Evolutionary conservation across 371 early-diverging fungal species (phyloP).

Genomic region (Mortierella sp.): DNA sequence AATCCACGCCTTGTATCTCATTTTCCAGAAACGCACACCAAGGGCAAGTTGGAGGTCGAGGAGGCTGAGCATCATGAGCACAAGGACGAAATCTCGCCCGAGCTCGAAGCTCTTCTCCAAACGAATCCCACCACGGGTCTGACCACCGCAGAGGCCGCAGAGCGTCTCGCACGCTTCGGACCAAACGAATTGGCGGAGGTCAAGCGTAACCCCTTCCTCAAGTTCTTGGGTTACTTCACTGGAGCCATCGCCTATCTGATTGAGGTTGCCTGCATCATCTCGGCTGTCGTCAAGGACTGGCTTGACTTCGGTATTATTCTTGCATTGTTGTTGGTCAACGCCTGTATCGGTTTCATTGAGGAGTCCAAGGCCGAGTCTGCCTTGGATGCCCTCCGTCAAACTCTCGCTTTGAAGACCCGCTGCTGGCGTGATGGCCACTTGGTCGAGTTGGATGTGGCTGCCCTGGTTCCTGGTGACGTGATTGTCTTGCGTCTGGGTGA

Average conservation of each 20-base stretch:
- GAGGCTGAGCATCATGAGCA: constrained; percentile 75
- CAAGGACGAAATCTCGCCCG: constrained; percentile 74
- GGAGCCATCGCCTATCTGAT: constrained; percentile 92
- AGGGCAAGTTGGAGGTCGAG: constrained; percentile 55
- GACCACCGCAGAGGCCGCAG: constrained; percentile 64
- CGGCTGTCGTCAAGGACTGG: constrained; percentile 71
- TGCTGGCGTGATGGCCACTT: constrained; percentile 85
- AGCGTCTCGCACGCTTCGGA: constrained; percentile 75
- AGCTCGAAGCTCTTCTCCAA: constrained; percentile 76
- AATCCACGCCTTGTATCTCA: neutral
- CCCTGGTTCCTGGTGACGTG: constrained; percentile 90
- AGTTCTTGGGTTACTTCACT: constrained; percentile 90
- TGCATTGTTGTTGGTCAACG: constrained; percentile 87
- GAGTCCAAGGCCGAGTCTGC: constrained; percentile 93
- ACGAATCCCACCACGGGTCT: constrained; percentile 77
- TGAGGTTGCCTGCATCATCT: constrained; percentile 81
- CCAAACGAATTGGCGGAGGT: constrained; percentile 83
- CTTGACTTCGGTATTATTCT: constrained; percentile 90
- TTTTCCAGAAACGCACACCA: constrained; percentile 20
- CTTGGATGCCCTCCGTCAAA: constrained; percentile 87
- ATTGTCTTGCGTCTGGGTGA: constrained; percentile 93
- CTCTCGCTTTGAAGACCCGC: constrained; percentile 76
- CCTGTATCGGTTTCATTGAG: constrained; percentile 89
- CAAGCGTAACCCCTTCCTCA: constrained; percentile 84
- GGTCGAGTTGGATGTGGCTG: constrained; percentile 82